Percentiles rank a stretch among this genome's conserved stretches.
Evolutionary conservation across 1,139 yeast species (phyloP).

Genomic region (Zhuliangozyma parablackwelliae): DNA sequence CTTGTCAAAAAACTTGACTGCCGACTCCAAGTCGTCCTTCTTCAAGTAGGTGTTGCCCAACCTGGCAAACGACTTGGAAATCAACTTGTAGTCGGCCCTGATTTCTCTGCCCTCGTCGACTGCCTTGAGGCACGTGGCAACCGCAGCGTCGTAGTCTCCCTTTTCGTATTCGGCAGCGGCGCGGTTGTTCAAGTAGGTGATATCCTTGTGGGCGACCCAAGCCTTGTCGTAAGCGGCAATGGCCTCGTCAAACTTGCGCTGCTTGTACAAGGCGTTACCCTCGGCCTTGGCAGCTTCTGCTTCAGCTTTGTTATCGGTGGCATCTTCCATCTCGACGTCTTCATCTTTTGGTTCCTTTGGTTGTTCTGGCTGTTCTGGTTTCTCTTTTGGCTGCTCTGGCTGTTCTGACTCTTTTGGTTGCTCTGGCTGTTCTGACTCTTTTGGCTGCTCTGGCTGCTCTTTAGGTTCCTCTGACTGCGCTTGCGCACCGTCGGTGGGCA

Average conservation of each 20-base stretch:
- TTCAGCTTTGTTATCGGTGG: conserved; percentile 30
- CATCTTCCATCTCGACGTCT: conserved; percentile 32
- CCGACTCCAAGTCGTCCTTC: conserved; percentile 64
- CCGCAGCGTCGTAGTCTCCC: conserved; percentile 84
- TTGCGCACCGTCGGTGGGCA: conserved; percentile 18
- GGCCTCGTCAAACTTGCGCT: conserved; percentile 89
- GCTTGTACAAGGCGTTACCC: conserved; percentile 85
- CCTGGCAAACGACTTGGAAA: conserved; percentile 92
- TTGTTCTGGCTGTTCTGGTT: background rate
- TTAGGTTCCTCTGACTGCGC: conserved; percentile 10
- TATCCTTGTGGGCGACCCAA: conserved; percentile 76
- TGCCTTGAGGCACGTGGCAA: conserved; percentile 75
- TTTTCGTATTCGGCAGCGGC: conserved; percentile 98
- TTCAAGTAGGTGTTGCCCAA: conserved; percentile 81
- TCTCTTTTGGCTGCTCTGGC: conserved; percentile 1
- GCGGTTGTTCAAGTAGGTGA: conserved; percentile 90
- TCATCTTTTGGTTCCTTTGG: conserved; percentile 13
- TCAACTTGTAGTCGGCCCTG: conserved; percentile 86
- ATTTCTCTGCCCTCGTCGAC: conserved; percentile 84
- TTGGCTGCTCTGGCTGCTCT: conserved; percentile 12
- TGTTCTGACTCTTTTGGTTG: conserved; percentile 31
- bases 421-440: conserved; percentile 21
- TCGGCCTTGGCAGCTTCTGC: conserved; percentile 82
- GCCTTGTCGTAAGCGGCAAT: conserved; percentile 83
- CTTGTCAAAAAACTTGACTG: conserved; percentile 79